These are phyloP conservation scores for Xylaria longipes DNA, from an alignment of 495 filamentous ascomycete species.

Conservation along the genomic window DNA sequence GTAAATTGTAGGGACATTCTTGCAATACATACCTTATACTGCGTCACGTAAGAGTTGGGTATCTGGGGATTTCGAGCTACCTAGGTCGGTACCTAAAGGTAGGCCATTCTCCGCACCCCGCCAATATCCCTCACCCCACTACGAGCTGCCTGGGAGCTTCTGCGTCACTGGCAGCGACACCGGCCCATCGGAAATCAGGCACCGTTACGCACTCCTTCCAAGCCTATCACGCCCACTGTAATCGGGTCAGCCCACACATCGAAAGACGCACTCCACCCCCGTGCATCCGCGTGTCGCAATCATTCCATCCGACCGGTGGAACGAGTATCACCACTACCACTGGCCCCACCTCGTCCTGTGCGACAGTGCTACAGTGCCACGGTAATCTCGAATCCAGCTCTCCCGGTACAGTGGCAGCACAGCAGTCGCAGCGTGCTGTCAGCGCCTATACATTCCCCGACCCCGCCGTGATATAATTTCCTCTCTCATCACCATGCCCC, in stretches of 20 bases:
- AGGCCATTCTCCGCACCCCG: conserved; percentile 5
- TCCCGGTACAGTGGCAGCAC: not conserved
- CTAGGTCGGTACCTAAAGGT: no score
- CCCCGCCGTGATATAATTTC: conserved; percentile 22
- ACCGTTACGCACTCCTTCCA: not conserved
- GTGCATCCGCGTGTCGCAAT: conserved; percentile 3
- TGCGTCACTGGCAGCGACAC: conserved; percentile 11
- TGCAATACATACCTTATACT: not conserved
- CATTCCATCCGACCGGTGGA: conserved; percentile 25
- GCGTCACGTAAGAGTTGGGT: not conserved
- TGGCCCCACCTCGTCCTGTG: not conserved
- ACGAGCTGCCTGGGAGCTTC: not conserved
- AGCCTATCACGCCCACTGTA: not conserved
- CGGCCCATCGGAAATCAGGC: conserved; percentile 14
- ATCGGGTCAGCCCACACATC: conserved; percentile 17
- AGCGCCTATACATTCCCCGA: not conserved
- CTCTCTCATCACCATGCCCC: conserved; percentile 37
- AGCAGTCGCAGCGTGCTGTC: not conserved
- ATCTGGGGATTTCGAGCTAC: not conserved
- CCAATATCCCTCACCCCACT: conserved; percentile 15
- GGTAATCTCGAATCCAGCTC: not conserved
- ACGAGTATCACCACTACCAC: not conserved
- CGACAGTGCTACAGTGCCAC: not conserved
- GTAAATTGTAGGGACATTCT: conserved; percentile 5
- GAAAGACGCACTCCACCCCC: conserved; percentile 4